Evolutionary conservation across 768 basidiomycete species (phyloP), one percentile per base, ranked within the genome.

Genomic region (Baorangia bicolor): DNA sequence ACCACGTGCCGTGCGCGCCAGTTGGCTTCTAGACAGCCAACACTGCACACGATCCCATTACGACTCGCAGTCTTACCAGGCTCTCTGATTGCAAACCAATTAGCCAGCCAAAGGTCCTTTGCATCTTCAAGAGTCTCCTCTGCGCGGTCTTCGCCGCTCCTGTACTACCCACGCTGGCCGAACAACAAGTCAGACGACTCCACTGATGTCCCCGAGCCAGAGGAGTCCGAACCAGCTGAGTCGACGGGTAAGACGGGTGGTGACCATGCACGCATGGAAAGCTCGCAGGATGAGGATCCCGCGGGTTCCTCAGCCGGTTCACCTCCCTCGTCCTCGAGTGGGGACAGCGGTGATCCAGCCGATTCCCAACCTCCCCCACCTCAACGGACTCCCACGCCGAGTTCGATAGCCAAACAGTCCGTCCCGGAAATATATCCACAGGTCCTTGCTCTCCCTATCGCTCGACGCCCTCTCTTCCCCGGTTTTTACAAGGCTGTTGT

Each of bases 401-500:
- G 80, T 30, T 78, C 88, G 21, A 88, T 92, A 62, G 86, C 92
- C 5, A 92, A 91, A 62, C 91, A 90, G 55, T 86, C 89, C 16
- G 87, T 97, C 5, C 94, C 95, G 1, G 92, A 94, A 70, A 67
- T 84, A 55, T 98, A 98, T 72, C 95, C 96, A 1, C 92, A 96
- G 69, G 88, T 98, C 40, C 82, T 98, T 27, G 96, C 95, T 2
- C 83, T 98, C 0, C 96, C 96, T 4, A 98, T 98, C 56, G 94
- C 94, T 31, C 87, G 94, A 40, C 83, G 96, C 18, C 96, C 96
- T 1, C 86, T 98, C 43, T 98, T 98, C 76, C 96, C 96, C 5
- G 94, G 94, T 30, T 97, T 98, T 73, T 98, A 98, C 81, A 97
- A 98, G 71, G 96, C 95, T 3, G 95, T 98, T 47, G 94, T 98